phyloP scores from a whole-genome alignment of 176 grass and related monocot species.

The Bromus sterilis region DNA sequence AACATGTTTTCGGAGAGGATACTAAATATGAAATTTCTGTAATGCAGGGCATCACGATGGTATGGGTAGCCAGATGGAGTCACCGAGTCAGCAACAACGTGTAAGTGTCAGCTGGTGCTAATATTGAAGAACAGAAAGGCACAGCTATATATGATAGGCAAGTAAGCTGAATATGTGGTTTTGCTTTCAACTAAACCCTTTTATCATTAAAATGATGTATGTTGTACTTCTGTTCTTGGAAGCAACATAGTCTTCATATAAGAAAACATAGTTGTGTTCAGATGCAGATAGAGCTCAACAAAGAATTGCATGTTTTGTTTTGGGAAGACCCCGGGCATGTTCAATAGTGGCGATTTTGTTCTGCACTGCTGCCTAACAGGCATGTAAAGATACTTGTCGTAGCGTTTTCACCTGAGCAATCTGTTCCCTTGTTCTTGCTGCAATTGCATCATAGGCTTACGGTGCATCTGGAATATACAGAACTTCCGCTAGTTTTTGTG shows the following conservation, averaged over 20 bases:
- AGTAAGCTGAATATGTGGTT: not conserved
- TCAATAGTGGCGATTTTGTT: not conserved
- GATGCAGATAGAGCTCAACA: not conserved
- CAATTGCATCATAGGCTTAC: not conserved
- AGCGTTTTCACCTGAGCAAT: not conserved
- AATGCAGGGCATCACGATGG: not conserved
- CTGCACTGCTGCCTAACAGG: not conserved
- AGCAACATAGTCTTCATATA: not conserved
- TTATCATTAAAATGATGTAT: not conserved
- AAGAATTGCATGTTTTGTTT: constrained; percentile 2
- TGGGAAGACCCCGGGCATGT: no score
- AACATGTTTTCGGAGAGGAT: not conserved
- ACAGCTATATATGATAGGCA: not conserved
- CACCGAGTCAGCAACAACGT: not conserved
- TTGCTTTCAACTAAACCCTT: not conserved
- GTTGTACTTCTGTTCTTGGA: not conserved
- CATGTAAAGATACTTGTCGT: not conserved
- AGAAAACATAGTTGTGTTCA: not conserved
- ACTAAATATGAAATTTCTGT: not conserved
- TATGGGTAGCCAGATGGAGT: not conserved
- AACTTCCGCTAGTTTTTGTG: not conserved
- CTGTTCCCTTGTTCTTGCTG: not conserved
- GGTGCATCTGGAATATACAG: not conserved
- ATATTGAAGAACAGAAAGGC: not conserved
- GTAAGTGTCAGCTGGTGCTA: not conserved